A percentile compares a stretch with the other conserved stretches of the same genome.
Evolutionary conservation across 2,329 filamentous ascomycete species (phyloP).

Genomic region (Rachicladosporium sp.): DNA sequence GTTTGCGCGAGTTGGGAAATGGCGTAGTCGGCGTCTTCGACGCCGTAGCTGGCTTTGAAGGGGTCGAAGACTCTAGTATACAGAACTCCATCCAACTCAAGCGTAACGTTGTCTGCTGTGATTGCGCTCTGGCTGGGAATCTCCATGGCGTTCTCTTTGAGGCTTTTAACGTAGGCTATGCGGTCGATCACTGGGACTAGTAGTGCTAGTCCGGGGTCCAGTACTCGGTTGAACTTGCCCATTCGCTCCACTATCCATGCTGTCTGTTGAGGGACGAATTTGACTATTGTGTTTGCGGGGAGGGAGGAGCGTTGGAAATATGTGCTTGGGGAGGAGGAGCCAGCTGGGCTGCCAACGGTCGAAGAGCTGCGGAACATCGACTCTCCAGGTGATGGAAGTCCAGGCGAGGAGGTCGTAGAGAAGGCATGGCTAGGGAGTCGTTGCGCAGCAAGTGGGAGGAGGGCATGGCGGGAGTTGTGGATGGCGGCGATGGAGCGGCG

Average conservation of each 20-base stretch:
- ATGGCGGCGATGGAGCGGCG: conserved; percentile 22
- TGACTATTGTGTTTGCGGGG: conserved; percentile 86
- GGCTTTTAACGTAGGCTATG: conserved; percentile 93
- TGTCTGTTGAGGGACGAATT: conserved; percentile 98
- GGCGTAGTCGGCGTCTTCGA: conserved; percentile 97
- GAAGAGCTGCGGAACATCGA: conserved; percentile 23
- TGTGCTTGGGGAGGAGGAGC: conserved; percentile 7
- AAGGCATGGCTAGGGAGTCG: conserved; percentile 1
- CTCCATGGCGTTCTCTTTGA: conserved; percentile 93
- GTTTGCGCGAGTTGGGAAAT: conserved; percentile 97
- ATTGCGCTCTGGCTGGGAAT: conserved; percentile 97
- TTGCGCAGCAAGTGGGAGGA: conserved; percentile 8
- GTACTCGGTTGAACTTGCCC: conserved; percentile 90
- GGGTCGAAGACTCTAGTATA: conserved; percentile 96
- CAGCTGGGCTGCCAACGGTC: conserved; percentile 15
- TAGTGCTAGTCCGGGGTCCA: conserved; percentile 82
- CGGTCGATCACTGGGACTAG: conserved; percentile 84
- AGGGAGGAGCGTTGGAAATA: conserved; percentile 43
- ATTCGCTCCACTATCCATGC: conserved; percentile 99
- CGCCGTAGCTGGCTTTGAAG: conserved; percentile 96
- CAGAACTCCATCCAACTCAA: conserved; percentile 89
- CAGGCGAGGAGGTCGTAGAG: conserved; percentile 12
- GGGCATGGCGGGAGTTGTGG: conserved; percentile 20
- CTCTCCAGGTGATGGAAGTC: conserved; percentile 17
- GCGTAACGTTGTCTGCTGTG: conserved; percentile 93